Percentiles rank a stretch among this genome's conserved stretches.
phyloP scores from a whole-genome alignment of 2,329 filamentous ascomycete genomes.

The Ophiostoma fasciatum region DNA sequence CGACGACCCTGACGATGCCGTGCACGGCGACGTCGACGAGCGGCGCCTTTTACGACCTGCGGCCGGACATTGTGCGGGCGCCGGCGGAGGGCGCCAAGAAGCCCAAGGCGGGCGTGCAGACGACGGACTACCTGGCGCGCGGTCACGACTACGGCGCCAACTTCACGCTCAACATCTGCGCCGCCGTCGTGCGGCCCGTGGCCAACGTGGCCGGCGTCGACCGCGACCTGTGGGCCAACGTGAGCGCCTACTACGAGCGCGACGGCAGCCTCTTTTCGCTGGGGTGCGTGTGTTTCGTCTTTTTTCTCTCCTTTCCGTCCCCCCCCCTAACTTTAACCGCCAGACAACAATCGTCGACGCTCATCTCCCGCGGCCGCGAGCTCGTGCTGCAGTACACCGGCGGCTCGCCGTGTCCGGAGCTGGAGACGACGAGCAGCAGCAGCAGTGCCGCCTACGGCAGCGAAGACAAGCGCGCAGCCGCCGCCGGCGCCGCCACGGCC shows the following conservation, averaged over 20 bases:
- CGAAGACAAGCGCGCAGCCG: slow-evolving; percentile 11
- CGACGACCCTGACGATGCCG: slow-evolving; percentile 26
- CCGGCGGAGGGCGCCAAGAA: slow-evolving; percentile 30
- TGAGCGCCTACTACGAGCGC: slow-evolving; percentile 62
- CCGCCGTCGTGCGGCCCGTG: slow-evolving; percentile 53
- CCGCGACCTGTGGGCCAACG: slow-evolving; percentile 48
- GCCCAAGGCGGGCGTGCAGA: slow-evolving; percentile 25
- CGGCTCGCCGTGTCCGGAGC: slow-evolving; percentile 56
- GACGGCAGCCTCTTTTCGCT: slow-evolving; percentile 57
- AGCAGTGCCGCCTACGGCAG: slow-evolving; percentile 17
- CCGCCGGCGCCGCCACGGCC: not conserved
- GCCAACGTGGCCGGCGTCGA: slow-evolving; percentile 50
- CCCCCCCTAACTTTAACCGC: not conserved
- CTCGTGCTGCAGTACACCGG: slow-evolving; percentile 63
- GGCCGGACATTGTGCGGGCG: slow-evolving; percentile 35
- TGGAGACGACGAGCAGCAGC: slow-evolving; percentile 15
- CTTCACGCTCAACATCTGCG: slow-evolving; percentile 75
- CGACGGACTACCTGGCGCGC: slow-evolving; percentile 44
- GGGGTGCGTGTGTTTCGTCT: slow-evolving; percentile 36
- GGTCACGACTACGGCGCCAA: slow-evolving; percentile 69
- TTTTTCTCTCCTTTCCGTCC: not conserved
- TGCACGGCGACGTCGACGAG: slow-evolving; percentile 42
- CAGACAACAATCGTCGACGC: slow-evolving; percentile 38
- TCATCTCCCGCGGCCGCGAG: slow-evolving; percentile 52
- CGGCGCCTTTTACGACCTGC: slow-evolving; percentile 44